Percentiles rank a stretch among this genome's conserved stretches.
These are phyloP conservation scores for Purshia tridentata DNA, from an alignment of 306 rosid species.

Conservation along the genomic window DNA sequence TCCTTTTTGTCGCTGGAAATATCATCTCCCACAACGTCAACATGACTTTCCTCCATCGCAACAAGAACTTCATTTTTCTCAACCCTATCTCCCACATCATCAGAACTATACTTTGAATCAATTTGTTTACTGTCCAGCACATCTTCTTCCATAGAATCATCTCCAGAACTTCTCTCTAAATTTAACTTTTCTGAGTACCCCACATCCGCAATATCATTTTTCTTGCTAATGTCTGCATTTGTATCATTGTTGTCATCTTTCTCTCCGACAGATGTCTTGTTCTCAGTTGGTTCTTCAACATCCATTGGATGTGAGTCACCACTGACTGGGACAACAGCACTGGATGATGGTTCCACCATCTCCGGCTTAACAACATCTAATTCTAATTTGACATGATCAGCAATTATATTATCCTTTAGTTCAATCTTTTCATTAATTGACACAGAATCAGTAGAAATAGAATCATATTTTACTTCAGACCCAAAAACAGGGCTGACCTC, in stretches of 20 bases:
- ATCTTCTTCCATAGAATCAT: slow-evolving; percentile 99
- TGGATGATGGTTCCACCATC: slow-evolving; percentile 98
- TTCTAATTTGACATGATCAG: slow-evolving; percentile 98
- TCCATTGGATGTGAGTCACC: slow-evolving; percentile 76
- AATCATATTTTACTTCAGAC: slow-evolving; percentile 96
- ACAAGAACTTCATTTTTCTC: slow-evolving; percentile 47
- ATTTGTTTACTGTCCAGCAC: slow-evolving; percentile 71
- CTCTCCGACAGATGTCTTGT: slow-evolving; percentile 43
- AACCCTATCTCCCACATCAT: slow-evolving; percentile 47
- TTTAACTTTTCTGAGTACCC: slow-evolving; percentile 88
- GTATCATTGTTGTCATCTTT: slow-evolving; percentile 40
- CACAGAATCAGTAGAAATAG: slow-evolving; percentile 98
- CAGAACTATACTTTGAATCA: slow-evolving; percentile 67
- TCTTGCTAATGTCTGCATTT: slow-evolving; percentile 50
- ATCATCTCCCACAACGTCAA: slow-evolving; percentile 49
- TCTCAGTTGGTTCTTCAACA: slow-evolving; percentile 56
- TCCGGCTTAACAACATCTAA: slow-evolving; percentile 84
- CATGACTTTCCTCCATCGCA: slow-evolving; percentile 43
- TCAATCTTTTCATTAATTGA: slow-evolving; percentile 98
- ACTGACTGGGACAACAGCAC: slow-evolving; percentile 64
- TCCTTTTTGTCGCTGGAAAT: slow-evolving; percentile 46
- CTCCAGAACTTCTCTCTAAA: slow-evolving; percentile 97
- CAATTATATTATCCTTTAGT: slow-evolving; percentile 98
- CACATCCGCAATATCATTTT: slow-evolving; percentile 55
- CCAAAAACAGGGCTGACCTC: slow-evolving; percentile 98